These are phyloP conservation scores for Arthromyces matolae DNA, from an alignment of 768 basidiomycete genomes.

Conservation along the genomic window DNA sequence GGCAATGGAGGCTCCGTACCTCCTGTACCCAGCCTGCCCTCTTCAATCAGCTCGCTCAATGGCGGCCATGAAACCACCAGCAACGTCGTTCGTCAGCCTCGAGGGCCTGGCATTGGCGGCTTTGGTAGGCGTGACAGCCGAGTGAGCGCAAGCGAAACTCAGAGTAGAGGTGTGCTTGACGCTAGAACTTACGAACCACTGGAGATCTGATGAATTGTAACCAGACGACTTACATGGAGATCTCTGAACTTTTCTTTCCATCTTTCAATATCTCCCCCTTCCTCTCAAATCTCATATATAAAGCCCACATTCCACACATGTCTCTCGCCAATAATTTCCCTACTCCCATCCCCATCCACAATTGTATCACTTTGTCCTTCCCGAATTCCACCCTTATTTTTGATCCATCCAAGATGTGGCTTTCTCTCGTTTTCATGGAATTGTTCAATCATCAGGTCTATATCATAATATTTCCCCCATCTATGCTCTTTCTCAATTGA, in stretches of 20 bases:
- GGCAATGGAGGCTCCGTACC: slow-evolving; percentile 47
- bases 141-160: slow-evolving; percentile 42
- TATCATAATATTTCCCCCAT: slow-evolving; percentile 36
- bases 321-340: slow-evolving; percentile 8
- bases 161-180: slow-evolving; percentile 69
- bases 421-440: slow-evolving; percentile 23
- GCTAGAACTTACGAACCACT: slow-evolving; percentile 83
- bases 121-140: slow-evolving; percentile 67
- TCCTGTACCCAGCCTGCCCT: slow-evolving; percentile 75
- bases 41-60: slow-evolving; percentile 48
- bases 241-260: too few species aligned
- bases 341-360: slow-evolving; percentile 17
- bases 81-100: slow-evolving; percentile 79
- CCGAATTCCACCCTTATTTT: slow-evolving; percentile 31
- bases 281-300: slow-evolving; percentile 14
- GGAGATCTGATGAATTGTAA: slow-evolving; percentile 60
- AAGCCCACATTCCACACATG: slow-evolving; percentile 20
- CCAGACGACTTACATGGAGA: slow-evolving; percentile 43
- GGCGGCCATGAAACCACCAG: slow-evolving; percentile 40
- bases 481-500: slow-evolving; percentile 25
- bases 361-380: slow-evolving; percentile 27
- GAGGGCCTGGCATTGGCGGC: slow-evolving; percentile 77
- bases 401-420: slow-evolving; percentile 25
- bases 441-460: slow-evolving; percentile 29
- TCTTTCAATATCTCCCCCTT: slow-evolving; percentile 29